These are phyloP conservation scores for Coprinopsis cinerea DNA, from an alignment of 768 basidiomycete species.

Conservation along the genomic window DNA sequence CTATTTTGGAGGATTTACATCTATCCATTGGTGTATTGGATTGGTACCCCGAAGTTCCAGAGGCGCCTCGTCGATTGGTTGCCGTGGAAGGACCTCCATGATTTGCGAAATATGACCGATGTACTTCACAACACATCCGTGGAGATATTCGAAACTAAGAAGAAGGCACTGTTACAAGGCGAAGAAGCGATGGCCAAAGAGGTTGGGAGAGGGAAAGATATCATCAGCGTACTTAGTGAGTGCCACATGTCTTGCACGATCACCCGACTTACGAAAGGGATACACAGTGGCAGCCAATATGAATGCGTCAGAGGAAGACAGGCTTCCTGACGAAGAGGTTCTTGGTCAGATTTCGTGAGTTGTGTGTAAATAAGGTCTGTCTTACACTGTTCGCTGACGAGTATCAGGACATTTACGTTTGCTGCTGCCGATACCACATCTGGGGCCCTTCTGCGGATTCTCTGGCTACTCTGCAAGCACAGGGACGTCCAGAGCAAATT, in stretches of 20 bases:
- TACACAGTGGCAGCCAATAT: conserved; percentile 29
- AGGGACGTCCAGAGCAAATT: conserved; percentile 28
- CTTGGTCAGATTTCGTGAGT: conserved; percentile 21
- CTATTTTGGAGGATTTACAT: conserved; percentile 15
- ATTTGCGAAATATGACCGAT: conserved; percentile 26
- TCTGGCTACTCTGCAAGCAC: conserved; percentile 29
- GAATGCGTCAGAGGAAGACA: conserved; percentile 24
- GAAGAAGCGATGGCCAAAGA: conserved; percentile 28
- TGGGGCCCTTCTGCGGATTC: conserved; percentile 28
- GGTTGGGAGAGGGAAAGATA: conserved; percentile 37
- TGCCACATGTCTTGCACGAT: not conserved
- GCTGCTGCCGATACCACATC: conserved; percentile 43
- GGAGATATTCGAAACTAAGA: conserved; percentile 33
- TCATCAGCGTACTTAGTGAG: conserved; percentile 42
- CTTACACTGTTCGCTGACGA: not conserved
- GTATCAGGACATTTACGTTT: conserved; percentile 22
- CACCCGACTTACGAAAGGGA: not conserved
- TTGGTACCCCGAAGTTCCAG: conserved; percentile 25
- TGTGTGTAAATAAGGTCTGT: not conserved
- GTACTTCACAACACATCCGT: conserved; percentile 29
- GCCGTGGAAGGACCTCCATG: conserved; percentile 25
- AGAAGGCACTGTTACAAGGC: conserved; percentile 26
- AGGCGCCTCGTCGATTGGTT: conserved; percentile 26
- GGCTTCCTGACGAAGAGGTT: conserved; percentile 27
- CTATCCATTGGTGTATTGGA: conserved; percentile 18